Evolutionary conservation across 208 protist genomes (phyloP).

Genomic region (Borovskyia barvae): DNA sequence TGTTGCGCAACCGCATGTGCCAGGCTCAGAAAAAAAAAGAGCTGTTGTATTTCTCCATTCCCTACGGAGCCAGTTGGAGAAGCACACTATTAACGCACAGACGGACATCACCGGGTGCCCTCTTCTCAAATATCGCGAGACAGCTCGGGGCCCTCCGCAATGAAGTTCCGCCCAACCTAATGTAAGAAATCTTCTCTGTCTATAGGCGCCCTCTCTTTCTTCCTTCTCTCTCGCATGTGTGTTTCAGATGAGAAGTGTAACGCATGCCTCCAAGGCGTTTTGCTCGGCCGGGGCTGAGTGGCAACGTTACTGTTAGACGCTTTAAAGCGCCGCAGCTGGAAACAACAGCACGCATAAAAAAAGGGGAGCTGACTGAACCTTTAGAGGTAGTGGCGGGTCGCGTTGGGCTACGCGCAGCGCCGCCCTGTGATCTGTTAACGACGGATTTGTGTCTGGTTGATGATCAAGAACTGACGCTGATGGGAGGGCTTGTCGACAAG

Average conservation of each 20-base stretch:
- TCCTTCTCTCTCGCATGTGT: not conserved
- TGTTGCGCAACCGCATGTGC: too few species aligned
- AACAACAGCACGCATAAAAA: constrained; percentile 46
- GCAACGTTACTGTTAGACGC: constrained; percentile 51
- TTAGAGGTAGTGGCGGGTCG: constrained; percentile 37
- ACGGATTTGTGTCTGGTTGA: constrained; percentile 41
- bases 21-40: too few species aligned
- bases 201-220: too few species aligned
- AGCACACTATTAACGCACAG: too few species aligned
- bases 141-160: too few species aligned
- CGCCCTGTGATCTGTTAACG: not conserved
- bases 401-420: constrained; percentile 31
- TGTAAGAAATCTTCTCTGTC: too few species aligned
- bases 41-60: constrained; percentile 8
- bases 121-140: too few species aligned
- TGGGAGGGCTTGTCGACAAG: constrained; percentile 43
- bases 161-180: too few species aligned
- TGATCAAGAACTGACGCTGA: constrained; percentile 54
- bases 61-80: too few species aligned
- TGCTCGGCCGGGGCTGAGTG: constrained; percentile 34
- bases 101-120: too few species aligned
- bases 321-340: constrained; percentile 39
- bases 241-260: not conserved
- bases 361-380: constrained; percentile 53
- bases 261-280: constrained; percentile 26